Percentiles rank a stretch among this genome's conserved stretches.
phyloP scores from a whole-genome alignment of 2,329 filamentous ascomycete species.

The Xylaria sp. region DNA sequence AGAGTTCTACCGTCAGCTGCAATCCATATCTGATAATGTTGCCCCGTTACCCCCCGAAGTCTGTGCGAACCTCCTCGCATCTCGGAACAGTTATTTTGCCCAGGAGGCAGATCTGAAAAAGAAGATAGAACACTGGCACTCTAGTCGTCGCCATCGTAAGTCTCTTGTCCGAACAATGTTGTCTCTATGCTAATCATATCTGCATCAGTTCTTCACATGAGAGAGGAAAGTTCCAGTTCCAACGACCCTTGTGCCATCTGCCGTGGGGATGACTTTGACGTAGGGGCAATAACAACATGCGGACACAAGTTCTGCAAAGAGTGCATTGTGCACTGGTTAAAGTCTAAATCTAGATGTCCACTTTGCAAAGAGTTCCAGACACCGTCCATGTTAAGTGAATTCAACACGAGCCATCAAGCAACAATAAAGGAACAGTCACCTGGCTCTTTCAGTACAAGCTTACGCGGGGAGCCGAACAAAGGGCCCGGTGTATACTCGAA shows the following conservation, averaged over 20 bases:
- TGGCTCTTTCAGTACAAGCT: not conserved
- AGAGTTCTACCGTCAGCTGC: slow-evolving; percentile 90
- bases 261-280: slow-evolving; percentile 73
- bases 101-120: slow-evolving; percentile 64
- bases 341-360: slow-evolving; percentile 78
- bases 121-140: slow-evolving; percentile 70
- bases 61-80: slow-evolving; percentile 57
- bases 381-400: slow-evolving; percentile 79
- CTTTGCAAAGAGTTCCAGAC: slow-evolving; percentile 80
- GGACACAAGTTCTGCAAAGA: slow-evolving; percentile 93
- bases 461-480: slow-evolving; percentile 46
- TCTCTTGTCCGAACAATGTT: slow-evolving; percentile 27
- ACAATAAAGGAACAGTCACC: slow-evolving; percentile 67
- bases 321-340: slow-evolving; percentile 85
- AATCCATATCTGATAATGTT: slow-evolving; percentile 90
- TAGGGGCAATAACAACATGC: slow-evolving; percentile 86
- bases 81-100: slow-evolving; percentile 55
- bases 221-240: slow-evolving; percentile 68
- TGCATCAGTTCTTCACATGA: slow-evolving; percentile 62
- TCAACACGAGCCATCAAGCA: slow-evolving; percentile 80
- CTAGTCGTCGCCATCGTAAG: slow-evolving; percentile 79
- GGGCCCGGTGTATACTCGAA: slow-evolving; percentile 75
- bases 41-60: slow-evolving; percentile 72
- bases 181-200: slow-evolving; percentile 38
- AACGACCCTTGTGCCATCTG: slow-evolving; percentile 88